phyloP scores from a whole-genome alignment of 2,329 filamentous ascomycete genomes.

The Colletotrichum brevisporum region DNA sequence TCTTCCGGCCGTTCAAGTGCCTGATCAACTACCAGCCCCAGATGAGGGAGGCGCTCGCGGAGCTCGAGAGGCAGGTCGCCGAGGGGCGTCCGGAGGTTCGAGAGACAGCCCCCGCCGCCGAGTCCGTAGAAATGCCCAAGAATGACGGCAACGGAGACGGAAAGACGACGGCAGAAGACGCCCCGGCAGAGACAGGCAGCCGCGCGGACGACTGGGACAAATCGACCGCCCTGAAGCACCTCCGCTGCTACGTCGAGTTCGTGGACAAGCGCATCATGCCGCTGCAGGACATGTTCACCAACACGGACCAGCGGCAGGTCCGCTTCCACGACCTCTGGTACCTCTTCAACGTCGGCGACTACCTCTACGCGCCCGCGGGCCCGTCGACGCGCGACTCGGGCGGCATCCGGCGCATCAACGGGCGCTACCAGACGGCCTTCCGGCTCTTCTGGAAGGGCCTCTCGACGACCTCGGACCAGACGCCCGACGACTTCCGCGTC shows the following conservation, averaged over 20 bases:
- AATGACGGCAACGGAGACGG: not conserved
- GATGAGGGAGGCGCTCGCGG: not conserved
- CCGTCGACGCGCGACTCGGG: not conserved
- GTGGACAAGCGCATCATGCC: not conserved
- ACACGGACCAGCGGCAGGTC: not conserved
- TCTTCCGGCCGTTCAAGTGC: not conserved
- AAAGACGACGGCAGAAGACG: not conserved
- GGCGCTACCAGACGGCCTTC: not conserved
- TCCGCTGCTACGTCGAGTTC: not conserved
- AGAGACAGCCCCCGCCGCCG: not conserved
- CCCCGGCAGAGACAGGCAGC: not conserved
- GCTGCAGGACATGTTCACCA: not conserved
- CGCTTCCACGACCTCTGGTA: not conserved
- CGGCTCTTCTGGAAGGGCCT: not conserved
- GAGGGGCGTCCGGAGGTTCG: not conserved
- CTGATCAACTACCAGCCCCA: not conserved
- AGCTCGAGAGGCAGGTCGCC: not conserved
- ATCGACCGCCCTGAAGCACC: not conserved
- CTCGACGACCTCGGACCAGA: not conserved
- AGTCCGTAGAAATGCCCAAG: not conserved
- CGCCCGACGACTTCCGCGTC: not conserved
- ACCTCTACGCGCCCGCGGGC: not conserved
- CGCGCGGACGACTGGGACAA: not conserved
- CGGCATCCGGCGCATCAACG: not conserved
- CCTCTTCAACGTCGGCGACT: not conserved